Base-by-base conservation (phyloP, 108 stramenopile genomes). In the Mediolabrus comicus region DNA sequence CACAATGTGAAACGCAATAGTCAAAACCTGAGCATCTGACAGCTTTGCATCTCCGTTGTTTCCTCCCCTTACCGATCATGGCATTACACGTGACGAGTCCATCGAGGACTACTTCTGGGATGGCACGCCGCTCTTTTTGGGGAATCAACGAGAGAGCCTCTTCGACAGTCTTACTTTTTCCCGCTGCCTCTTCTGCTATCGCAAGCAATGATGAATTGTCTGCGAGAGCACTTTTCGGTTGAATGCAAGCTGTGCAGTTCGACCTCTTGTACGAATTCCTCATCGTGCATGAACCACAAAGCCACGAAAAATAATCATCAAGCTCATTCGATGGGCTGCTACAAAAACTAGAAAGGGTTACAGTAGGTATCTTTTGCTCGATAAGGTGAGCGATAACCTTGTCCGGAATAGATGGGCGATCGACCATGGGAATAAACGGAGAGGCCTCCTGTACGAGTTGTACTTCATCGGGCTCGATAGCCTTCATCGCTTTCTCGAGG, bases 221-320 rank as follows among this genome's bases (percentile, higher is more conserved):
- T 10, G 56, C 41, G 2, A 63, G 29, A 29, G 36, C 43, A 24
- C 54, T 49, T 53, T 65, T 80, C 19, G 51, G 35, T 35, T 80
- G 43, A 28, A 31, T 24, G 41, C 79, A 80, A 12, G 62, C 62
- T 17, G 27, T 30, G 46, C 79, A 80, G 19, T 11, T 70, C 17
- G 41, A 38, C 24, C 29, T 52, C 39, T 57, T 64, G 53, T 54
- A 80, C 3, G 69, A 69, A 62, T 80, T 80, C 25, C 64, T 41
- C 67, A 71, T 64, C 14, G 73, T 75, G 60, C 79, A 80, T 25
- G 28, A 64, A 25, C 69, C 68, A 24, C 79, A 80, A 39, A 36
- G 52, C 79, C 79, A 80, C 22, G 63, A 80, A 46, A 80, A 80
- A 51, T 71, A 77, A 34, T 49, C 28, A 25, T 77, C 71, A 26